Percentiles rank a stretch among this genome's conserved stretches.
Evolutionary conservation across 164 flowering plant genomes (phyloP).

Genomic region (Umbellularia californica): DNA sequence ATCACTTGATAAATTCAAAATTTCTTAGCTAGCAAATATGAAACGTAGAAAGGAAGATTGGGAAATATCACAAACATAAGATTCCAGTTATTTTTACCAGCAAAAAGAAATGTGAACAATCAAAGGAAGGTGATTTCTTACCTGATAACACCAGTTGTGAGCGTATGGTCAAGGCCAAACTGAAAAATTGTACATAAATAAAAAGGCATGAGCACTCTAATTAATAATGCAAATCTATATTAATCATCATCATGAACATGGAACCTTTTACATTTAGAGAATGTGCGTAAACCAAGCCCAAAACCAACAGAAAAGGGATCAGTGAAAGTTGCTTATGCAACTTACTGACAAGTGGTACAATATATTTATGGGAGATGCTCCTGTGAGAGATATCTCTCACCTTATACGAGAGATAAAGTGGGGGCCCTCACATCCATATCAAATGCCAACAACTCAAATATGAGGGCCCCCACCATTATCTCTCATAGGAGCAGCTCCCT

Average conservation of each 20-base stretch:
- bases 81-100: background rate
- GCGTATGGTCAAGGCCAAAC: slow-evolving; percentile 99
- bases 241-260: background rate
- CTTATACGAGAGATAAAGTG: too few species aligned
- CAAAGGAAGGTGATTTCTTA: slow-evolving; percentile 16
- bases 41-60: background rate
- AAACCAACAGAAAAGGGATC: too few species aligned
- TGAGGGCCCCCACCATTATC: too few species aligned
- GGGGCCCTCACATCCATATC: too few species aligned
- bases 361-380: too few species aligned
- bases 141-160: slow-evolving; percentile 99
- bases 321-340: too few species aligned
- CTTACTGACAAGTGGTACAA: too few species aligned
- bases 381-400: too few species aligned
- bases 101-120: background rate
- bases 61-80: background rate
- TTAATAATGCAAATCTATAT: background rate
- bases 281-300: background rate
- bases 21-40: too few species aligned
- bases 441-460: too few species aligned
- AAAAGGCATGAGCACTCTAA: background rate
- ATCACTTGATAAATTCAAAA: too few species aligned
- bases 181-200: slow-evolving; percentile 31
- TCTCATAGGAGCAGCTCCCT: too few species aligned
- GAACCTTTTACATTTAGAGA: background rate